These are phyloP conservation scores for Aspergillus sojae DNA, from an alignment of 2,329 filamentous ascomycete genomes.

Conservation along the genomic window DNA sequence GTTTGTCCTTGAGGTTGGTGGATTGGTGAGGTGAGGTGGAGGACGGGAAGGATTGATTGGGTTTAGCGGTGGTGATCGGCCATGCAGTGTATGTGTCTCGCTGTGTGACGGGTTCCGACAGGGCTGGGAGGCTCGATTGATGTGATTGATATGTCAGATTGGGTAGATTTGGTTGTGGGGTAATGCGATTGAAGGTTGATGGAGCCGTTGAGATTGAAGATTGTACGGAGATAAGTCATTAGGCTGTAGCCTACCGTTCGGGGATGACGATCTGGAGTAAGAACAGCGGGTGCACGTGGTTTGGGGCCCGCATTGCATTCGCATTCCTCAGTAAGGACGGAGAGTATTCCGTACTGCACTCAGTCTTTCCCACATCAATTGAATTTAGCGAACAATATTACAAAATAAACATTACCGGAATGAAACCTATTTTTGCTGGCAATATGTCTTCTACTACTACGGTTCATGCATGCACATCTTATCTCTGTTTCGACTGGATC, in stretches of 20 bases:
- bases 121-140: neutral
- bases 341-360: no score
- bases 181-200: neutral
- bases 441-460: neutral
- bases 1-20: neutral
- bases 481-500: neutral
- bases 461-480: neutral
- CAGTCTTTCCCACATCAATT: neutral
- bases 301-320: neutral
- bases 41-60: neutral
- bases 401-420: neutral
- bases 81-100: neutral
- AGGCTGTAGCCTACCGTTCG: neutral
- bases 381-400: neutral
- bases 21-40: slow-evolving; percentile 5
- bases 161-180: neutral
- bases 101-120: neutral
- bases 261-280: neutral
- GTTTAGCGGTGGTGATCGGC: neutral
- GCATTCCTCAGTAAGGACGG: neutral
- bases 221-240: neutral
- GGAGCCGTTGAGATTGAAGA: neutral
- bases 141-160: neutral
- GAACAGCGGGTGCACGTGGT: neutral
- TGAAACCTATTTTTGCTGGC: neutral